Percentiles rank a stretch among this genome's conserved stretches.
Conservation (phyloP, 2,329 filamentous ascomycete species). For the Phialocephala subalpina region DNA sequence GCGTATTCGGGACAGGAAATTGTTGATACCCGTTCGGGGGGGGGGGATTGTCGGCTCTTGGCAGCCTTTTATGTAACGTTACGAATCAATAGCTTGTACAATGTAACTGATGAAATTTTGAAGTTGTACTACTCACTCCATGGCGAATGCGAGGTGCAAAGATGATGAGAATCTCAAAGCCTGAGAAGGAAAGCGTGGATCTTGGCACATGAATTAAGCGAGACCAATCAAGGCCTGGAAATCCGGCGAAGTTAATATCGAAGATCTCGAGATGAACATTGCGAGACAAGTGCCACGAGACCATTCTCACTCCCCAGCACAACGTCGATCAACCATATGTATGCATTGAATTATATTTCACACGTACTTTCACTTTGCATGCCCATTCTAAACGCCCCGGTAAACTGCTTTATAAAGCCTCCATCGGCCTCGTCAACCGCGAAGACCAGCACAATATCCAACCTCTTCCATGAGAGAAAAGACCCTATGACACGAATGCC, state of each 20-base stretch:
- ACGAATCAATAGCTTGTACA: constrained; percentile 9
- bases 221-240: neutral
- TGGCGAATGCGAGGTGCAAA: neutral
- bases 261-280: neutral
- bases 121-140: neutral
- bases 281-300: neutral
- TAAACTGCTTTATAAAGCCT: constrained; percentile 12
- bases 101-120: neutral
- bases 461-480: no score
- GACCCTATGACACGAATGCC: constrained; percentile 1
- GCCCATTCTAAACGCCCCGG: constrained; percentile 13
- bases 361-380: constrained; percentile 2
- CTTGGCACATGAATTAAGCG: neutral
- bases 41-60: neutral
- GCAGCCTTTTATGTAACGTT: constrained; percentile 11
- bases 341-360: constrained; percentile 5
- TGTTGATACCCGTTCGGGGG: constrained; percentile 8
- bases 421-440: no score
- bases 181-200: neutral
- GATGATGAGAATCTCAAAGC: neutral
- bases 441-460: no score
- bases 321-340: neutral
- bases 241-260: neutral
- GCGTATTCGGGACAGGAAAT: neutral
- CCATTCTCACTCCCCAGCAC: neutral